Evolutionary conservation across 75 land plant genomes (phyloP), one percentile per base, ranked within the genome.

Genomic region (Azolla pinnata): DNA sequence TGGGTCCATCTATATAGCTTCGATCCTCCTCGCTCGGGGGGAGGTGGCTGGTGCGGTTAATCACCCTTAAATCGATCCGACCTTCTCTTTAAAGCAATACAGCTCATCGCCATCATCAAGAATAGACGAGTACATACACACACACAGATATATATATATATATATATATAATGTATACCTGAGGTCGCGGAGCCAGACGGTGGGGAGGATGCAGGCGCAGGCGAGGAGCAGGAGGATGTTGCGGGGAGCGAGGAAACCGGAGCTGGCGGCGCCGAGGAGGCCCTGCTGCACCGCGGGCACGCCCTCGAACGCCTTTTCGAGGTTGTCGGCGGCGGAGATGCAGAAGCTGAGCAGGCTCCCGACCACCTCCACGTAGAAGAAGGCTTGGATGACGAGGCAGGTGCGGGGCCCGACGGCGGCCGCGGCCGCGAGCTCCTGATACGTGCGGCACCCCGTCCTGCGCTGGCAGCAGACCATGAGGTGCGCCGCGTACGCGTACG

Each of bases 111-210:
- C n/a, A n/a, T n/a, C n/a, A n/a, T n/a, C n/a, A n/a, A n/a, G n/a
- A n/a, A n/a, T n/a, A n/a, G n/a, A n/a, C n/a, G n/a, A n/a, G n/a
- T n/a, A n/a, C n/a, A n/a, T n/a, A n/a, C n/a, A n/a, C n/a, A n/a
- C n/a, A n/a, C n/a, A n/a, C n/a, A n/a, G n/a, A n/a, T n/a, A n/a
- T n/a, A n/a, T n/a, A n/a, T n/a, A n/a, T n/a, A n/a, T n/a, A n/a
- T n/a, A n/a, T n/a, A n/a, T n/a, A n/a, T n/a, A n/a, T n/a, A n/a
- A n/a, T n/a, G n/a, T n/a, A n/a, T n/a, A n/a, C 81, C n/a, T 80
- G 14, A 82, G 67, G 40, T 86, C 71, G 29, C 86, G 61, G 38
- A 86, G 32, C 82, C 86, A 86, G 33, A 86, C 59, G 44, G 77
- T 82, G 0, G 89, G 89, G 24, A 82, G 57, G 26, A 52, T 24